Base-by-base conservation (phyloP, 495 filamentous ascomycete genomes). In the Choiromyces venosus region DNA sequence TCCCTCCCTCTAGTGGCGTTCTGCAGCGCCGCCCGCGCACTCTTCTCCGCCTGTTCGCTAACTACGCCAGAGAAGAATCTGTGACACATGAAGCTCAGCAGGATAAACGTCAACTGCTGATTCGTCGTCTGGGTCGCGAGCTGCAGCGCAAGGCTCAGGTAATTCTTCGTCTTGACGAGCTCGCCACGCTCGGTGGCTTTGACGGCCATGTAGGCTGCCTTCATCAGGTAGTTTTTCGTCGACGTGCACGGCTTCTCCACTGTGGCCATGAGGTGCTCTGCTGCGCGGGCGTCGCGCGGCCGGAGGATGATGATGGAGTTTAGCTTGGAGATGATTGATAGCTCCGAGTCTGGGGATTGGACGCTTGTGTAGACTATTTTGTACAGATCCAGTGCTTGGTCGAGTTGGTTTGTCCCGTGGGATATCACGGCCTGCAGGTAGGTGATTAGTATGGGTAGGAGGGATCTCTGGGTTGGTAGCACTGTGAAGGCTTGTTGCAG, bases 41-140 rank as follows among this genome's bases (percentile, higher is more conserved):
- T 91, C 84, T 97, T 97, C 75, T 96, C 89, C 2, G 94, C 91
- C 83, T 98, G 94, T 71, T 93, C 93, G 44, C 92, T 93, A 3
- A 97, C 88, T 18, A 94, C 91, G 39, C 90, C 91, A 37, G 88
- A 86, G 84, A 97, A 98, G 82, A 98, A 93, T 65, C 89, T 87
- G 81, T 85, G 87, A 76, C 91, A 90, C 92, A 98, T 94, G 76
- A 96, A 88, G 74, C 87, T 93, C 56, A 99, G 85, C 6, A 90
- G 88, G 74, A 97, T 92, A 74, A 89, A 91, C 12, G 92, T 86
- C 71, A 93, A 90, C 70, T 95, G 94, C 66, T 92, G 83, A 74
- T 89, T 88, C 19, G 73, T 73, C 21, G 82, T 82, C 42, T 78
- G 76, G 46, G 86, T 82, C 2, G 87, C 85, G 29, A 82, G 82